Conservation (phyloP, 345 rosid genomes). For the Heritiera littoralis region DNA sequence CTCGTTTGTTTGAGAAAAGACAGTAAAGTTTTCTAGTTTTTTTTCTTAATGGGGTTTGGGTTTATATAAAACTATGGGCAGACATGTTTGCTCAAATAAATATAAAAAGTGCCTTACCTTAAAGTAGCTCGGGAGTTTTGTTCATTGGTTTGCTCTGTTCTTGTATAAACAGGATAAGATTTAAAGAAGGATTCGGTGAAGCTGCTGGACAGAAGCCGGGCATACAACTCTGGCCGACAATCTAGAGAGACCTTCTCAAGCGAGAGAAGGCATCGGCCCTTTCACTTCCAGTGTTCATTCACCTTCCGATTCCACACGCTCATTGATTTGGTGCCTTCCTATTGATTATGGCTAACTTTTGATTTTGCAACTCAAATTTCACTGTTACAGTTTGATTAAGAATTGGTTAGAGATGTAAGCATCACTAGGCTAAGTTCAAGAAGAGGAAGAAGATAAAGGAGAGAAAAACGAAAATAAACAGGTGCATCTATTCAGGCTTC, state of each 20-base stretch:
- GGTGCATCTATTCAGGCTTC: slow-evolving; percentile 3
- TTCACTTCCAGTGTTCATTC: slow-evolving; percentile 40
- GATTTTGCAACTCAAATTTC: slow-evolving; percentile 13
- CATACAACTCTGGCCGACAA: slow-evolving; percentile 76
- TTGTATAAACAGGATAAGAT: slow-evolving; percentile 27
- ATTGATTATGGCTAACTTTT: slow-evolving; percentile 72
- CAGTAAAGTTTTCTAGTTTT: background rate
- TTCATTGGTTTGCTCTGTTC: background rate
- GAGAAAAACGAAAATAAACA: background rate
- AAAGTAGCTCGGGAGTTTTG: slow-evolving; percentile 19
- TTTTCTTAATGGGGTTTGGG: slow-evolving; percentile 18
- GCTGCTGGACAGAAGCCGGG: slow-evolving; percentile 55
- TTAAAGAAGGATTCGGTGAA: slow-evolving; percentile 26
- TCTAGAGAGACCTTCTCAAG: slow-evolving; percentile 34
- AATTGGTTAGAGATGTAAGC: slow-evolving; percentile 40
- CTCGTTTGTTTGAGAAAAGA: background rate
- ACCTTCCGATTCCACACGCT: slow-evolving; percentile 22
- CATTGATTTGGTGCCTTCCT: slow-evolving; percentile 62
- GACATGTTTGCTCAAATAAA: slow-evolving; percentile 7
- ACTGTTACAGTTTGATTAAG: slow-evolving; percentile 7
- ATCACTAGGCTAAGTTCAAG: background rate
- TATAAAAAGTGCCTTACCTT: background rate
- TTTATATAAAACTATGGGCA: background rate
- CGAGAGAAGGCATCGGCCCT: slow-evolving; percentile 45
- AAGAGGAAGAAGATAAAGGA: slow-evolving; percentile 4